Conservation (phyloP, 1,284 basidiomycete species). For the Ganoderma lucidum region DNA sequence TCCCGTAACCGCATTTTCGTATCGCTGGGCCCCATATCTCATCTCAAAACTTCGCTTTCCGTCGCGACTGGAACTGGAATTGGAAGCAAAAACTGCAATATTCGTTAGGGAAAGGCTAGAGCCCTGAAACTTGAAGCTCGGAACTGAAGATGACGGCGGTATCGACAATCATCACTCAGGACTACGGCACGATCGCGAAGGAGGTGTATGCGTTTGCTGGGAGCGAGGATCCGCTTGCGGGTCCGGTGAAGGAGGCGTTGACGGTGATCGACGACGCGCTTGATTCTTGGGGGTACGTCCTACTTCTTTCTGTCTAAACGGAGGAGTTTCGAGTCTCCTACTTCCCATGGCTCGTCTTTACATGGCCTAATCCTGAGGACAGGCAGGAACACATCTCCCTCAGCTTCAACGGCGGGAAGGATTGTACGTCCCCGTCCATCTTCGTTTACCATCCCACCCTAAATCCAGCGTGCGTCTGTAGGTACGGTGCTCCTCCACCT, state of each 20-base stretch:
- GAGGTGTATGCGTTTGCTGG: slow-evolving; percentile 67
- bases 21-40: not conserved
- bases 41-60: not conserved
- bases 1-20: not conserved
- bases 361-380: slow-evolving; percentile 13
- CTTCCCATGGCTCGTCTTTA: slow-evolving; percentile 10
- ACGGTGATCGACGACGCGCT: slow-evolving; percentile 81
- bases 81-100: not conserved
- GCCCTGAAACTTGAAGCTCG: not conserved
- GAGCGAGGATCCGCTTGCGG: slow-evolving; percentile 61
- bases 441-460: not conserved
- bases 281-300: slow-evolving; percentile 78
- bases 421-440: slow-evolving; percentile 72
- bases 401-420: slow-evolving; percentile 98
- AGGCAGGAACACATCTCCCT: slow-evolving; percentile 79
- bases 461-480: slow-evolving; percentile 41
- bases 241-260: slow-evolving; percentile 77
- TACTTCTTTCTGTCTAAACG: slow-evolving; percentile 16
- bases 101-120: not conserved
- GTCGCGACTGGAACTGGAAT: not conserved
- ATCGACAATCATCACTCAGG: slow-evolving; percentile 13
- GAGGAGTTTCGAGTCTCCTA: not conserved
- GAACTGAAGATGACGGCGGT: not conserved
- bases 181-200: slow-evolving; percentile 51
- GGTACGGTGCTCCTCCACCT: slow-evolving; percentile 96